Percentiles rank a stretch among this genome's conserved stretches.
These are phyloP conservation scores for Earliella scabrosa DNA, from an alignment of 1,284 basidiomycete genomes.

Conservation along the genomic window DNA sequence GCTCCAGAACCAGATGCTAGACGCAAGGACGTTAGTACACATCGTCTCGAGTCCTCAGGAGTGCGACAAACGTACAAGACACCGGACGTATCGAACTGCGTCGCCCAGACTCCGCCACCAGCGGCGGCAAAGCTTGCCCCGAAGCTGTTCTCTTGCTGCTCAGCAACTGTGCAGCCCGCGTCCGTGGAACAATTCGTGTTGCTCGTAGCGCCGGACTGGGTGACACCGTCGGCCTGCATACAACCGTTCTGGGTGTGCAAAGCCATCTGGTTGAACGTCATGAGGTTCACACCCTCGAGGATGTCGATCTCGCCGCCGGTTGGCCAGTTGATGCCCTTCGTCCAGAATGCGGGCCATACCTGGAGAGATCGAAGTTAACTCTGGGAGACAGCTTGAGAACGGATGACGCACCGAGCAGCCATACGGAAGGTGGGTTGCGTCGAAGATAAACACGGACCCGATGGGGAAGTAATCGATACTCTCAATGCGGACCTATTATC, in stretches of 20 bases:
- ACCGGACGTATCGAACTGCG: conserved; percentile 60
- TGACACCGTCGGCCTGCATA: conserved; percentile 34
- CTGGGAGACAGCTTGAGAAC: not conserved
- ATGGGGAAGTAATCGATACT: conserved; percentile 50
- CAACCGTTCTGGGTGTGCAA: conserved; percentile 49
- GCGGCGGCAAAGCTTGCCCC: conserved; percentile 55
- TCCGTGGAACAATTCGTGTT: conserved; percentile 45
- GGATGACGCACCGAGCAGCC: conserved; percentile 50
- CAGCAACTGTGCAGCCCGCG: conserved; percentile 59
- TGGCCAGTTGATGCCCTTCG: conserved; percentile 57
- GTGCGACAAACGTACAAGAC: conserved; percentile 33
- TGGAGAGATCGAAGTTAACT: not conserved
- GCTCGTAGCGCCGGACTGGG: conserved; percentile 42
- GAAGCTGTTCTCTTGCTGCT: conserved; percentile 55
- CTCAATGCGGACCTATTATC: conserved; percentile 59
- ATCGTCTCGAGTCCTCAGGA: too few species aligned
- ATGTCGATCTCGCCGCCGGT: conserved; percentile 62
- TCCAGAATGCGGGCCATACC: conserved; percentile 63
- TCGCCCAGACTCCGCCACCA: conserved; percentile 69
- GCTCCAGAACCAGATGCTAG: conserved; percentile 71
- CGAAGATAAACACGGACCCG: conserved; percentile 64
- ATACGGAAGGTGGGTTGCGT: conserved; percentile 63
- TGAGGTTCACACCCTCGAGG: conserved; percentile 49
- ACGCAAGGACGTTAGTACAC: too few species aligned
- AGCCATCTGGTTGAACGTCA: conserved; percentile 51